These are phyloP conservation scores for Aspergillus incahuasiensis DNA, from an alignment of 495 filamentous ascomycete genomes.

Conservation along the genomic window DNA sequence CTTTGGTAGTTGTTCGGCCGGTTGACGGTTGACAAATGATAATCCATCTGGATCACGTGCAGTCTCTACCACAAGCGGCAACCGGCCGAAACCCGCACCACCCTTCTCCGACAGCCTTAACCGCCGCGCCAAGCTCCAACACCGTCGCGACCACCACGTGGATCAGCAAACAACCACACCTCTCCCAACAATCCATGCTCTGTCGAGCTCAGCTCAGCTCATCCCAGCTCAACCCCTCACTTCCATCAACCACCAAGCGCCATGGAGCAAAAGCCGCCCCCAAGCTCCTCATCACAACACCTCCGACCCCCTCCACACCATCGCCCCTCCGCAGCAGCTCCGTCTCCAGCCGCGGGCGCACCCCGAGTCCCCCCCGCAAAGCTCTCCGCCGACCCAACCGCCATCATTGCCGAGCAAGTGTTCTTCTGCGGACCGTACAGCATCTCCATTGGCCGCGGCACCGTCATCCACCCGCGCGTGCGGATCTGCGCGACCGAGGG, in stretches of 20 bases:
- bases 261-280: slow-evolving; percentile 19
- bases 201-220: too few species aligned
- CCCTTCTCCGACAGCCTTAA: too few species aligned
- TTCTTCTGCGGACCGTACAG: slow-evolving; percentile 65
- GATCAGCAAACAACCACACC: too few species aligned
- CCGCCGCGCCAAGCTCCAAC: neutral
- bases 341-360: slow-evolving; percentile 20
- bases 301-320: slow-evolving; percentile 23
- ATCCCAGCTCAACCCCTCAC: neutral
- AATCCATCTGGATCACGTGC: too few species aligned
- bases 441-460: slow-evolving; percentile 65
- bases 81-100: too few species aligned
- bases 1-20: too few species aligned
- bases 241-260: neutral
- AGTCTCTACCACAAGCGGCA: too few species aligned
- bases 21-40: too few species aligned
- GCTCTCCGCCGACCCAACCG: slow-evolving; percentile 61
- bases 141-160: neutral
- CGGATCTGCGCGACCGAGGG: slow-evolving; percentile 64
- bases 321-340: slow-evolving; percentile 8
- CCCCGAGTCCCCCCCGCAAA: slow-evolving; percentile 46
- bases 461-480: slow-evolving; percentile 78
- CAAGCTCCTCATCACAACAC: slow-evolving; percentile 12
- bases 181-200: neutral
- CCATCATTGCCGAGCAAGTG: slow-evolving; percentile 73